phyloP scores from a whole-genome alignment of 1,139 yeast genomes.

The Saccharomyces uvarum region DNA sequence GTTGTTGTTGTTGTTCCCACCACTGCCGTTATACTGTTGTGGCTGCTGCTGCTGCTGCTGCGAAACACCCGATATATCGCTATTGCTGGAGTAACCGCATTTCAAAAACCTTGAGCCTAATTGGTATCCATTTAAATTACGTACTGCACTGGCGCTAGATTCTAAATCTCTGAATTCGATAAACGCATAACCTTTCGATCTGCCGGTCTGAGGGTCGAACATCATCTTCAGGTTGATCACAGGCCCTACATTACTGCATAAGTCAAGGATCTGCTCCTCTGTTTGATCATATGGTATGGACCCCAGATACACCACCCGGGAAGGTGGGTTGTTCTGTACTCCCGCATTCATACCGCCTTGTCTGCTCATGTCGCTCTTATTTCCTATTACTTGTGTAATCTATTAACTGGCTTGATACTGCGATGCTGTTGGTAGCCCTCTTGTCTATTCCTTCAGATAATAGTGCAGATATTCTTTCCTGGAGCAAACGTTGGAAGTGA shows the following conservation, averaged over 20 bases:
- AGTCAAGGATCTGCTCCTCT: slow-evolving; percentile 70
- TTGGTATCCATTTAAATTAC: slow-evolving; percentile 74
- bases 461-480: neutral
- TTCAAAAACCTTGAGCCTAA: slow-evolving; percentile 66
- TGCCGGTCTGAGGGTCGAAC: slow-evolving; percentile 84
- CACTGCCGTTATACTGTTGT: slow-evolving; percentile 1
- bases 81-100: slow-evolving; percentile 54
- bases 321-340: slow-evolving; percentile 31
- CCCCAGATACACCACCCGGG: slow-evolving; percentile 50
- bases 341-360: slow-evolving; percentile 8
- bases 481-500: neutral
- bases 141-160: slow-evolving; percentile 84
- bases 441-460: neutral
- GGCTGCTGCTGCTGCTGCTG: slow-evolving; percentile 3
- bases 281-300: slow-evolving; percentile 71
- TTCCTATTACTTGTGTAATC: neutral
- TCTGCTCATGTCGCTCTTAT: slow-evolving; percentile 8
- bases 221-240: slow-evolving; percentile 67
- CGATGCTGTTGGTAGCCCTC: neutral
- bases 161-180: slow-evolving; percentile 70
- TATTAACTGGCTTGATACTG: neutral
- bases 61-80: slow-evolving; percentile 15
- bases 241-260: slow-evolving; percentile 54
- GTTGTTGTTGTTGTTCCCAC: slow-evolving; percentile 11
- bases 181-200: slow-evolving; percentile 85